Conservation (phyloP, 2,329 filamentous ascomycete genomes). For the Myriangium duriaei region DNA sequence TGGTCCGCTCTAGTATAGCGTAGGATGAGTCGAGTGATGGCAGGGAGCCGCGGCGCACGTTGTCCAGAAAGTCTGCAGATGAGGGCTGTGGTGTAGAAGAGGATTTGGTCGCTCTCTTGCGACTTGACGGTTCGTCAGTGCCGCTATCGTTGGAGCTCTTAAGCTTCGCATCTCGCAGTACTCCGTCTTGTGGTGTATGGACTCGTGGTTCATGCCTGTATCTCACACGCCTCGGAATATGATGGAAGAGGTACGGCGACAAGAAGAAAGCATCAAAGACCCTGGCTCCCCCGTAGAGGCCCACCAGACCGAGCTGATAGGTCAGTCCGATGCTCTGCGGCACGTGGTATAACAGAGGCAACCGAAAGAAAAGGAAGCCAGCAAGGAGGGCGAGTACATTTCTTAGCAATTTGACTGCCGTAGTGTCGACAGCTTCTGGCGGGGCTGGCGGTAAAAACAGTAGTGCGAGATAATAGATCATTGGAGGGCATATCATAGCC, state of each 20-base stretch:
- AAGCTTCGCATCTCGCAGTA: constrained; percentile 1
- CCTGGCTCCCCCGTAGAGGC: constrained; percentile 29
- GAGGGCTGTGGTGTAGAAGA: constrained; percentile 1
- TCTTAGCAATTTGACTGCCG: constrained; percentile 22
- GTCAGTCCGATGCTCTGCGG: constrained; percentile 34
- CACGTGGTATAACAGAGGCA: constrained; percentile 31
- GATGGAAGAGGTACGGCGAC: constrained; percentile 27
- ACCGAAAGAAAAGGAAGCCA: constrained; percentile 29
- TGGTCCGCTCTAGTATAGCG: constrained; percentile 8
- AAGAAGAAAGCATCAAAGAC: constrained; percentile 35
- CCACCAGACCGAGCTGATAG: constrained; percentile 33
- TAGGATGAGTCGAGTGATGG: constrained; percentile 8
- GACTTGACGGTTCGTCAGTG: background rate
- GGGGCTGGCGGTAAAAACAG: constrained; percentile 30
- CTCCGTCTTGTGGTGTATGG: constrained; percentile 18
- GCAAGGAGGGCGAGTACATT: constrained; percentile 27
- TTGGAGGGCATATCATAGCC: constrained; percentile 27
- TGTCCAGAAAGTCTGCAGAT: constrained; percentile 2
- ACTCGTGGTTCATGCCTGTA: constrained; percentile 26
- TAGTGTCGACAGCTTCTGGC: constrained; percentile 22
- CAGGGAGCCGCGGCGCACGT: constrained; percentile 10
- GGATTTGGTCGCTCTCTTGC: background rate
- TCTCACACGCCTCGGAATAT: constrained; percentile 30
- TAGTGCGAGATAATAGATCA: constrained; percentile 32
- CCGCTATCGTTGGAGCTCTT: constrained; percentile 2